Evolutionary conservation across 2,329 filamentous ascomycete genomes (phyloP).

Genomic region (Cercospora janseana): DNA sequence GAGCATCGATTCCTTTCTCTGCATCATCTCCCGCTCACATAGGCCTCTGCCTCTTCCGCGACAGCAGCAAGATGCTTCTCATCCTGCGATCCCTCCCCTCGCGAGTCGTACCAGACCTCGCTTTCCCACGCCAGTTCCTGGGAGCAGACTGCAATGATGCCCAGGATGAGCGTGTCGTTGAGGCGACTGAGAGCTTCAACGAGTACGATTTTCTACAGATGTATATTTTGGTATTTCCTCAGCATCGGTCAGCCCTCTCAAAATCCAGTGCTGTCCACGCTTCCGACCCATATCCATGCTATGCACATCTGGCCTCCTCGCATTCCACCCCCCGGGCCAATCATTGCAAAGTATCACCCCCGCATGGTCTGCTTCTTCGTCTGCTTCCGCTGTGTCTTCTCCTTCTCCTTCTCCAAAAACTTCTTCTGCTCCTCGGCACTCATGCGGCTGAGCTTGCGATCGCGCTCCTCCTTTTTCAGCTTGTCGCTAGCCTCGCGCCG

Average conservation of each 20-base stretch:
- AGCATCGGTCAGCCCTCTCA: too few relatives aligned
- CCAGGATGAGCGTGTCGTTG: too few relatives aligned
- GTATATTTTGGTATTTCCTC: too few relatives aligned
- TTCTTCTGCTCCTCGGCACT: constrained; percentile 58
- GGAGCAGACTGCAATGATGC: too few relatives aligned
- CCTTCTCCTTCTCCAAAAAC: constrained; percentile 77
- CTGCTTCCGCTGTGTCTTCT: constrained; percentile 62
- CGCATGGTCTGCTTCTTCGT: constrained; percentile 59
- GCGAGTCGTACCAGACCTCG: too few relatives aligned
- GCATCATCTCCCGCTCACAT: not conserved
- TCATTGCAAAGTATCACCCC: constrained; percentile 1
- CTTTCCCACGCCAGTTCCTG: too few relatives aligned
- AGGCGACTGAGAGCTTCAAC: too few relatives aligned
- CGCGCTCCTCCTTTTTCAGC: constrained; percentile 74
- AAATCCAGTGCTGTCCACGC: constrained; percentile 1
- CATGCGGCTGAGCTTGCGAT: constrained; percentile 67
- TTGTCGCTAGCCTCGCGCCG: constrained; percentile 56
- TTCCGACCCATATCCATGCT: not conserved
- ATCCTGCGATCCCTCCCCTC: too few relatives aligned
- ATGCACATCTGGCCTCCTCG: not conserved
- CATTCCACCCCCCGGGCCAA: not conserved
- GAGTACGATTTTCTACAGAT: too few relatives aligned
- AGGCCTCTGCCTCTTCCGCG: too few relatives aligned
- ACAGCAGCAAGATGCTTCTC: too few relatives aligned
- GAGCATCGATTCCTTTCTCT: not conserved